Percentiles rank a stretch among this genome's conserved stretches.
These are phyloP conservation scores for Kuraishia hungarica DNA, from an alignment of 805 yeast genomes.

Conservation along the genomic window DNA sequence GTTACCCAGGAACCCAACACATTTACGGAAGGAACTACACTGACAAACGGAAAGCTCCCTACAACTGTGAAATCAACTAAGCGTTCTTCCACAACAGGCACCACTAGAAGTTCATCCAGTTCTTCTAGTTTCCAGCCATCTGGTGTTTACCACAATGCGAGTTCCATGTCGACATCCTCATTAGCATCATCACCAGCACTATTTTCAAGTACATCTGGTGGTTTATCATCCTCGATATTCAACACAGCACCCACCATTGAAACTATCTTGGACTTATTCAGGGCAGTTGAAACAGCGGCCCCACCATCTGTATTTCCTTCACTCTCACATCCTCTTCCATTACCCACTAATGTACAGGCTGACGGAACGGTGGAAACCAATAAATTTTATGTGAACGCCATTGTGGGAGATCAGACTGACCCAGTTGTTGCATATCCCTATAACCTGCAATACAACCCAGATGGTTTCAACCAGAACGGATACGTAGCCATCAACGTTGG, in stretches of 20 bases:
- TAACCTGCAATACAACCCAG: conserved; percentile 20
- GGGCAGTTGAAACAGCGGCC: conserved; percentile 31
- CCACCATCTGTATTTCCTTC: conserved; percentile 41
- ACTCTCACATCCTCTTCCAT: conserved; percentile 31
- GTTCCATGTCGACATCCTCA: conserved; percentile 2
- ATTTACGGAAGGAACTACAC: not conserved
- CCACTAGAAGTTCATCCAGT: conserved; percentile 1
- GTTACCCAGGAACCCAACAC: not conserved
- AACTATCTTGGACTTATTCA: conserved; percentile 32
- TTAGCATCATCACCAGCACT: not conserved
- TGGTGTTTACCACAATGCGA: not conserved
- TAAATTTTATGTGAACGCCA: conserved; percentile 64
- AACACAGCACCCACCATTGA: conserved; percentile 4
- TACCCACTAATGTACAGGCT: conserved; percentile 40
- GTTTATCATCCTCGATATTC: conserved; percentile 3
- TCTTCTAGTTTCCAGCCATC: too few species aligned
- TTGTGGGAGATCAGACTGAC: conserved; percentile 44
- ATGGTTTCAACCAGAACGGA: conserved; percentile 29
- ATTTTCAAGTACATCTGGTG: conserved; percentile 4
- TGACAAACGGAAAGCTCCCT: not conserved
- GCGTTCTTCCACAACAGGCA: not conserved
- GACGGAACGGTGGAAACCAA: conserved; percentile 56
- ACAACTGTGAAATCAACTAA: not conserved
- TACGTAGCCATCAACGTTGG: conserved; percentile 15
- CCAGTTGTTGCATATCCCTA: conserved; percentile 64